Conservation (phyloP, 2,329 filamentous ascomycete genomes). For the Nigrospora oryzae region DNA sequence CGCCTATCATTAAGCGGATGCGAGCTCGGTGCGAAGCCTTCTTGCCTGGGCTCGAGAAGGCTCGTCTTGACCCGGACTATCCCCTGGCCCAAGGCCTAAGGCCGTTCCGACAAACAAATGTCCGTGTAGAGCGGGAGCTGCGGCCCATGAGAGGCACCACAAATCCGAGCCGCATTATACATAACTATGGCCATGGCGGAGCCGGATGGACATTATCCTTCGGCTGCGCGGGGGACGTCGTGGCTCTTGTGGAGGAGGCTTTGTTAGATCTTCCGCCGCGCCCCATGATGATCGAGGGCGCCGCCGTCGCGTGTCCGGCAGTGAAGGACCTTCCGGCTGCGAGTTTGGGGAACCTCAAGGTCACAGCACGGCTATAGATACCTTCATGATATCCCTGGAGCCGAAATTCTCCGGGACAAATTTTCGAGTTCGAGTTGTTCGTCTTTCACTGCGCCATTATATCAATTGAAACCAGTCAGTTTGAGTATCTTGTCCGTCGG, state of each 20-base stretch:
- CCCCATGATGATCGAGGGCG: not conserved
- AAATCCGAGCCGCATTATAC: slow-evolving; percentile 26
- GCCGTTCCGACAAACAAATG: slow-evolving; percentile 27
- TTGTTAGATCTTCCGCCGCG: slow-evolving; percentile 6
- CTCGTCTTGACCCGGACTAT: slow-evolving; percentile 28
- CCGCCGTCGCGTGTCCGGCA: too few species aligned
- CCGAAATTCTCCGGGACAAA: too few species aligned
- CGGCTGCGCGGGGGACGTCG: slow-evolving; percentile 28
- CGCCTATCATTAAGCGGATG: slow-evolving; percentile 30
- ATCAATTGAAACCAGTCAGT: too few species aligned
- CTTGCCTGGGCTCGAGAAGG: slow-evolving; percentile 28
- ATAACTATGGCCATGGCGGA: slow-evolving; percentile 34
- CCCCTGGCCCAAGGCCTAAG: slow-evolving; percentile 33
- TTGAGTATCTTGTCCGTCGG: too few species aligned
- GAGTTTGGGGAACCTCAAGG: too few species aligned
- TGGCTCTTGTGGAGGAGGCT: slow-evolving; percentile 23
- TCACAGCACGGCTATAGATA: too few species aligned
- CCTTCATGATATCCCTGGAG: too few species aligned
- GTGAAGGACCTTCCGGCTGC: too few species aligned
- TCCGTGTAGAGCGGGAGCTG: slow-evolving; percentile 32
- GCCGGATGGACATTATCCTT: slow-evolving; percentile 32
- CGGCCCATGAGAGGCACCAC: slow-evolving; percentile 6
- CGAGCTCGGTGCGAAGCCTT: slow-evolving; percentile 31
- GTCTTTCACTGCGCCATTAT: too few species aligned
- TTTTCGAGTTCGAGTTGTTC: too few species aligned